Evolutionary conservation across 306 rosid species (phyloP).

Genomic region (Trifolium fragiferum): DNA sequence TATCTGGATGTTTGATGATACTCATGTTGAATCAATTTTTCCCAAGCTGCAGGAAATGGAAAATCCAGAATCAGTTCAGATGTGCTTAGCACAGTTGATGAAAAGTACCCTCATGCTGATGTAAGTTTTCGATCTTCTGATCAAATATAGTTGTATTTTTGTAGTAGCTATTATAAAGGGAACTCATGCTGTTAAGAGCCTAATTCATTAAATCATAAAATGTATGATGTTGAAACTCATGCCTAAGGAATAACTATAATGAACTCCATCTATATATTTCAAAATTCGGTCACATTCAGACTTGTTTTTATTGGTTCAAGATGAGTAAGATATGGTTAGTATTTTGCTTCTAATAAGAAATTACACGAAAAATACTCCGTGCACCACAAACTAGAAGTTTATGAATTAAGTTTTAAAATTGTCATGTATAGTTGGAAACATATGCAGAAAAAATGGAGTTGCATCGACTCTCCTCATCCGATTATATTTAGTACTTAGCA

Average conservation of each 20-base stretch:
- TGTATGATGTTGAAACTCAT: not conserved
- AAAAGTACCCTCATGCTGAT: conserved; percentile 45
- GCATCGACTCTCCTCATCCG: not conserved
- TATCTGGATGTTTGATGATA: not conserved
- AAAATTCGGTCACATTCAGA: too few species aligned
- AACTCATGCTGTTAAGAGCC: not conserved
- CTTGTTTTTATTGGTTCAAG: too few species aligned
- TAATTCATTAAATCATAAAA: not conserved
- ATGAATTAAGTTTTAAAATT: conserved; percentile 3
- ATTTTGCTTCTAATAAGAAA: too few species aligned
- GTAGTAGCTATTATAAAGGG: conserved; percentile 3
- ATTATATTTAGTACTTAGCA: not conserved
- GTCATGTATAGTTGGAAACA: not conserved
- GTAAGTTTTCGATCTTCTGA: conserved; percentile 52
- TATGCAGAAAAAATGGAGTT: conserved; percentile 1
- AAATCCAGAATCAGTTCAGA: conserved; percentile 41
- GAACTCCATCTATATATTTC: too few species aligned
- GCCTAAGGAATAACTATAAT: too few species aligned
- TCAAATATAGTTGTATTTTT: not conserved
- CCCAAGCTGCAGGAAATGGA: conserved; percentile 48
- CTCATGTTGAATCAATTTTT: not conserved
- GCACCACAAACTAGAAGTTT: not conserved
- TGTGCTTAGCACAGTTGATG: conserved; percentile 43
- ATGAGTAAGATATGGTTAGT: too few species aligned
- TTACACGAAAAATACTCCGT: too few species aligned